Base-by-base conservation (phyloP, 768 basidiomycete genomes). In the Macrolepiota dolichaula region DNA sequence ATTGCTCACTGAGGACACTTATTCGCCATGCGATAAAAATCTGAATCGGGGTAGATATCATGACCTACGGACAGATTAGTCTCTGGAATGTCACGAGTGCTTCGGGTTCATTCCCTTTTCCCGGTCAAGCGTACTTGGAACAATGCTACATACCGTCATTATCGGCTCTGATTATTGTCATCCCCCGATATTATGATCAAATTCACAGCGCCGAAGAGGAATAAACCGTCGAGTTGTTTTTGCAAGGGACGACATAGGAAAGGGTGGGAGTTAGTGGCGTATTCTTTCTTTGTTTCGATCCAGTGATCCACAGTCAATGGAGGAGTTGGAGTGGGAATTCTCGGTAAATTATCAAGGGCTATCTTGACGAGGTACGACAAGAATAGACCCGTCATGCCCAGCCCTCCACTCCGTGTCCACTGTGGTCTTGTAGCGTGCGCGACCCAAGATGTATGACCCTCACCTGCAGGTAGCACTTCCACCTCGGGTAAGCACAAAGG, bases 11-110 rank as follows among this genome's bases (percentile, higher is more conserved):
- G 50, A 77, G 68, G 19, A 70, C 64, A 15, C 62, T 68, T 37
- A 79, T 76, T 5, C 78, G 65, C 77, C 77, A 78, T 0, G 76
- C 76, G 37, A 76, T 73, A 66, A 79, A 78, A 2, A 77, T 61
- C 59, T 80, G 78, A 1, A 77, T 72, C 0, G 77, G 75, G 0
- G 76, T 77, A 0, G 76, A 77, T 17, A 80, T 71, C 15, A 72
- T 64, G 7, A 75, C 75, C 78, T 79, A 53, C 25, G 15, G n/a
- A 17, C 15, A 9, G 32, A 24, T 38, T 22, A 38, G 19, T 22
- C 19, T 2, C 37, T 29, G 37, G 5, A 22, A 15, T 54, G 7
- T 24, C 22, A 24, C 25, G 25, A 38, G 29, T 10, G 32, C 1
- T 11, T 29, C 32, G 27, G 51, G 5, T 1, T 54, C 37, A 37